Percentiles rank a stretch among this genome's conserved stretches.
These are phyloP conservation scores for Sclerotinia borealis DNA, from an alignment of 2,329 filamentous ascomycete genomes.

Conservation along the genomic window DNA sequence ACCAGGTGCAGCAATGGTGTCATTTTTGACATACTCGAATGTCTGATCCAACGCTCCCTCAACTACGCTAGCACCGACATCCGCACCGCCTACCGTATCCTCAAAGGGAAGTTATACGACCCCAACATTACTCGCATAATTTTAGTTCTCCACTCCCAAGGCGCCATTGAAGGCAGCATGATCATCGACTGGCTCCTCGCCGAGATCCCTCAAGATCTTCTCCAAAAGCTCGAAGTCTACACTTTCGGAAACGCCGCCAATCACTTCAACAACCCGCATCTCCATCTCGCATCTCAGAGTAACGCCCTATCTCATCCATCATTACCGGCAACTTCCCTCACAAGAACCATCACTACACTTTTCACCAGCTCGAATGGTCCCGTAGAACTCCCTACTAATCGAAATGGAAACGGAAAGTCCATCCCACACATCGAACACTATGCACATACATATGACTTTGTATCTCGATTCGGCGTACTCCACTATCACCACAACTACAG, in stretches of 20 bases:
- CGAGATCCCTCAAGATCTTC: constrained; percentile 59
- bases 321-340: constrained; percentile 35
- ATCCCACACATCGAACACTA: constrained; percentile 77
- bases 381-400: background rate
- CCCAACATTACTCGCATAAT: constrained; percentile 61
- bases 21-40: constrained; percentile 71
- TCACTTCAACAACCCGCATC: constrained; percentile 73
- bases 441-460: constrained; percentile 66
- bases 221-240: constrained; percentile 66
- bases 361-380: background rate
- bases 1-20: constrained; percentile 46
- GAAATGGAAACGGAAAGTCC: constrained; percentile 31
- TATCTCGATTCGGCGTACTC: constrained; percentile 67
- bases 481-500: constrained; percentile 45
- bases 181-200: constrained; percentile 72
- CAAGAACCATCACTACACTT: constrained; percentile 8
- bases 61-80: constrained; percentile 65
- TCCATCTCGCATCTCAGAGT: constrained; percentile 42
- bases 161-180: constrained; percentile 66
- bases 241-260: constrained; percentile 76
- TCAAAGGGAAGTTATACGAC: constrained; percentile 60
- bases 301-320: constrained; percentile 35
- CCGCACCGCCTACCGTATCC: constrained; percentile 51
- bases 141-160: constrained; percentile 71
- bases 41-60: constrained; percentile 69